phyloP scores from a whole-genome alignment of 164 flowering plant species.

The Houttuynia cordata region DNA sequence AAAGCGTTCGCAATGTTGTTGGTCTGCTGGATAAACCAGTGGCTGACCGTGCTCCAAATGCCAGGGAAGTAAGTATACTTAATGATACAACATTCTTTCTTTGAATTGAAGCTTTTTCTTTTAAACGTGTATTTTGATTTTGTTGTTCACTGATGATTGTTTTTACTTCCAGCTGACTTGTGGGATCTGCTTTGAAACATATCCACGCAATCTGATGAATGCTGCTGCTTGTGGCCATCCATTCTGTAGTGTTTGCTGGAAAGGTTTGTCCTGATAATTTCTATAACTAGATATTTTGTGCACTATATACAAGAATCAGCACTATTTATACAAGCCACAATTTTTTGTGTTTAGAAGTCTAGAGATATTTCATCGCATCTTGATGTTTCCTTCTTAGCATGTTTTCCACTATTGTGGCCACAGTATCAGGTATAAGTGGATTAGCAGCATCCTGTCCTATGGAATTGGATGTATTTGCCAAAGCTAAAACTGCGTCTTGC shows the following conservation, averaged over 20 bases:
- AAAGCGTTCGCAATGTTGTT: slow-evolving; percentile 44
- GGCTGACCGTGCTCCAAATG: slow-evolving; percentile 17
- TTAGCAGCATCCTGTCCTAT: too few relatives aligned
- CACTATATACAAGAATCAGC: background rate
- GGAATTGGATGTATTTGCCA: too few relatives aligned
- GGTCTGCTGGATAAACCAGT: slow-evolving; percentile 55
- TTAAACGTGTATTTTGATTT: background rate
- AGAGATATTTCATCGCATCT: too few relatives aligned
- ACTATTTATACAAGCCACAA: too few relatives aligned
- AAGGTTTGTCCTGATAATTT: slow-evolving; percentile 28
- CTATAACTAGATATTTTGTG: too few relatives aligned
- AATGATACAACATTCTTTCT: background rate
- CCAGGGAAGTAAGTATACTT: slow-evolving; percentile 30
- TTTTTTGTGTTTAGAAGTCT: too few relatives aligned
- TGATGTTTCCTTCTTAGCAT: too few relatives aligned
- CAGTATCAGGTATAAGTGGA: too few relatives aligned
- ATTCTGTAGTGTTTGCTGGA: slow-evolving; percentile 76
- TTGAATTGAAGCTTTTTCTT: background rate
- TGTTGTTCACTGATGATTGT: background rate
- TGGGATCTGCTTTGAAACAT: slow-evolving; percentile 86
- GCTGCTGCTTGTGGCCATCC: slow-evolving; percentile 89
- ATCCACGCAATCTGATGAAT: slow-evolving; percentile 30
- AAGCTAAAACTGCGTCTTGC: too few relatives aligned
- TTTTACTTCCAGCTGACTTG: slow-evolving; percentile 52
- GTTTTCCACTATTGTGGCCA: too few relatives aligned